phyloP scores from a whole-genome alignment of 2,329 filamentous ascomycete genomes.

The Claviceps capensis region DNA sequence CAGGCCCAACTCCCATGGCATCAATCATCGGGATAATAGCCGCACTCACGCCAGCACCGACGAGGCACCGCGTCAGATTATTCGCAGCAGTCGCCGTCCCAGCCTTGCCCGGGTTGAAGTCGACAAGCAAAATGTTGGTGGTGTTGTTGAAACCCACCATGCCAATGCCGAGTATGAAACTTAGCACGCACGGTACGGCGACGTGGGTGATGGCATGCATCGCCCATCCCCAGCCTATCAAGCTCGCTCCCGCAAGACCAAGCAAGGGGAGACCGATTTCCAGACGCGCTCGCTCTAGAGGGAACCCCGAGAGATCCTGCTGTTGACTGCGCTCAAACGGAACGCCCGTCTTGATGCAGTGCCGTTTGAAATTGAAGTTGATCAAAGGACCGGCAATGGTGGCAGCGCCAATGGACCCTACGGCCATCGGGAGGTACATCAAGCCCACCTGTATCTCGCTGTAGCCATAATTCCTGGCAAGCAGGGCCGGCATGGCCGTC shows the following conservation, averaged over 20 bases:
- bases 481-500: conserved; percentile 29
- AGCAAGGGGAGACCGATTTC: conserved; percentile 37
- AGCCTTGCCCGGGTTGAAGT: conserved; percentile 38
- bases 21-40: conserved; percentile 38
- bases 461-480: conserved; percentile 42
- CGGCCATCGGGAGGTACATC: conserved; percentile 37
- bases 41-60: conserved; percentile 39
- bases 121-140: conserved; percentile 38
- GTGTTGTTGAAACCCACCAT: conserved; percentile 42
- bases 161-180: conserved; percentile 31
- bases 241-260: conserved; percentile 30
- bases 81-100: conserved; percentile 42
- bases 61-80: conserved; percentile 40
- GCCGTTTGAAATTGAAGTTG: conserved; percentile 54
- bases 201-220: conserved; percentile 27
- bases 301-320: conserved; percentile 33
- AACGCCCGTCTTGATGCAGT: conserved; percentile 39
- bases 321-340: conserved; percentile 38
- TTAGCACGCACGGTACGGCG: conserved; percentile 32
- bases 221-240: conserved; percentile 40
- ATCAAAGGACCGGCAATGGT: conserved; percentile 38
- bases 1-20: conserved; percentile 36
- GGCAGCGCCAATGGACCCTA: conserved; percentile 33
- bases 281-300: conserved; percentile 36
- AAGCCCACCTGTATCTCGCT: conserved; percentile 40